Evolutionary conservation across 2,329 filamentous ascomycete species (phyloP).

Genomic region (Colletotrichum aenigma): DNA sequence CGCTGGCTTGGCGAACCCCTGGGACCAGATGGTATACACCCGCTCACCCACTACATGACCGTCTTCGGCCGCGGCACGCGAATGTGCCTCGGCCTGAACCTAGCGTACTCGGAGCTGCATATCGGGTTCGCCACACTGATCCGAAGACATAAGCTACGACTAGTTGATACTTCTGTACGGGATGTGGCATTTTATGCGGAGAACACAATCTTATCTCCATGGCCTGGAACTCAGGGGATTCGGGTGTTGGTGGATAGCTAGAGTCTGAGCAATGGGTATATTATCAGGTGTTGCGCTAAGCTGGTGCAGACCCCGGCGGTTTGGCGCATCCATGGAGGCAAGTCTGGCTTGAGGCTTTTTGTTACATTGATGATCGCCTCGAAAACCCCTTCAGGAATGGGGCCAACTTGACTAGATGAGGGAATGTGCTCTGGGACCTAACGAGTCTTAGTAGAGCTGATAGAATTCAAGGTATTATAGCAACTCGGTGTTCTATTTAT

Average conservation of each 20-base stretch:
- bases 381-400: no score
- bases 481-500: no score
- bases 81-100: not conserved
- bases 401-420: no score
- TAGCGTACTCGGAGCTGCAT: not conserved
- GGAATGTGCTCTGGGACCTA: no score
- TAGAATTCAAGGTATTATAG: no score
- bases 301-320: no score
- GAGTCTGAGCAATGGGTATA: no score
- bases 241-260: not conserved
- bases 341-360: no score
- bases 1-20: constrained; percentile 23
- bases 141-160: not conserved
- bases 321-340: no score
- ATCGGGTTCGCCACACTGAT: not conserved
- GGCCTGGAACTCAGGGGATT: not conserved
- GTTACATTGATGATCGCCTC: no score
- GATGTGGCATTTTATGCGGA: not conserved
- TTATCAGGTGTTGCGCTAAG: no score
- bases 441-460: no score
- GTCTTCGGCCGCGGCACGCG: not conserved
- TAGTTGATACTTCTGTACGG: not conserved
- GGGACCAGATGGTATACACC: not conserved
- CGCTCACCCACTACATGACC: not conserved
- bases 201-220: not conserved